phyloP scores from a whole-genome alignment of 2,329 filamentous ascomycete species.

The Aspergillus fijiensis region DNA sequence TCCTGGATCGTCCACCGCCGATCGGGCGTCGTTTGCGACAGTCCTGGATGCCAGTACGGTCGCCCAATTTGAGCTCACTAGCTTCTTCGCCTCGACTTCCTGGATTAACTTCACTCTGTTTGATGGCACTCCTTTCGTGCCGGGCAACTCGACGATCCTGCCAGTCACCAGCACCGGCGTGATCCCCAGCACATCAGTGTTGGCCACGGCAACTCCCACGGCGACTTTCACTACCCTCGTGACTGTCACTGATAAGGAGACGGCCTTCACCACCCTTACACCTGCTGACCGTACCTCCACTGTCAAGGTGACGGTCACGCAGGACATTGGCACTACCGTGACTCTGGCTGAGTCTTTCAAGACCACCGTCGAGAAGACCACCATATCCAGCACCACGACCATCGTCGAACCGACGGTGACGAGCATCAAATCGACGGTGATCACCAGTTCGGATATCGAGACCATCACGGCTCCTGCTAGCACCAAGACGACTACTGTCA shows the following conservation, averaged over 20 bases:
- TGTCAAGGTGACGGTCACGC: conserved; percentile 6
- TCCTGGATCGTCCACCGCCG: conserved; percentile 33
- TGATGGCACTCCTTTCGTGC: conserved; percentile 38
- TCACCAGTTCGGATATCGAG: conserved; percentile 31
- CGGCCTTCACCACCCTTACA: conserved; percentile 21
- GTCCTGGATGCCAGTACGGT: conserved; percentile 38
- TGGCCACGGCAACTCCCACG: not conserved
- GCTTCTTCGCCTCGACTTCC: conserved; percentile 42
- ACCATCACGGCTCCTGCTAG: conserved; percentile 34
- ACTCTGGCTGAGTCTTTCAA: conserved; percentile 6
- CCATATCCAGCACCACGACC: conserved; percentile 25
- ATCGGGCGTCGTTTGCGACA: conserved; percentile 38
- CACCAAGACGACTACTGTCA: conserved; percentile 23
- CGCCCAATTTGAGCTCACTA: conserved; percentile 41
- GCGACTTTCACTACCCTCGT: conserved; percentile 22
- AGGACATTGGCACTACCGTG: conserved; percentile 5
- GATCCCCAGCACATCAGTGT: not conserved
- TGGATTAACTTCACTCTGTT: conserved; percentile 47
- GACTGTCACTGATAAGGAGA: conserved; percentile 17
- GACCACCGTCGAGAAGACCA: conserved; percentile 23
- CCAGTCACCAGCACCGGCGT: conserved; percentile 3
- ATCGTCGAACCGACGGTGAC: conserved; percentile 26
- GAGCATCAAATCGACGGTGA: conserved; percentile 28
- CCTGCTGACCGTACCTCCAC: conserved; percentile 12
- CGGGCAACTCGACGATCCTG: conserved; percentile 25